phyloP scores from a whole-genome alignment of 2,329 filamentous ascomycete genomes.

The Claviceps sp. region DNA sequence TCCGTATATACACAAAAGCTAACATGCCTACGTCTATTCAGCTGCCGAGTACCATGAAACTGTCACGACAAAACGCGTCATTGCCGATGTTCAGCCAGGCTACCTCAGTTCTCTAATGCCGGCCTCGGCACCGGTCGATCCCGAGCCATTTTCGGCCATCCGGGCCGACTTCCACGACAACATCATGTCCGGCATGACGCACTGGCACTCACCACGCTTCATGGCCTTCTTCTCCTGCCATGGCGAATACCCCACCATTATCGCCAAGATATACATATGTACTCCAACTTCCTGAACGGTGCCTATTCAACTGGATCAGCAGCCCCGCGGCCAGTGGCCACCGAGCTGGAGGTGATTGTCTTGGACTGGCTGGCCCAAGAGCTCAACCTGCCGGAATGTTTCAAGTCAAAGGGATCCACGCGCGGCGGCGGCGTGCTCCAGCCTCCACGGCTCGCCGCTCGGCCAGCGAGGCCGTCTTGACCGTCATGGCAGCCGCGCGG shows the following conservation, averaged over 20 bases:
- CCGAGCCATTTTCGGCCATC: conserved; percentile 65
- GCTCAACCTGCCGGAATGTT: conserved; percentile 26
- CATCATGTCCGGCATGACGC: conserved; percentile 84
- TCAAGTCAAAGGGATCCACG: conserved; percentile 33
- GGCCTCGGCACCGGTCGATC: conserved; percentile 45
- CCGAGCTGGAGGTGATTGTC: conserved; percentile 84
- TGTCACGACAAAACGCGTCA: conserved; percentile 54
- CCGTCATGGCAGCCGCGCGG: conserved; percentile 73
- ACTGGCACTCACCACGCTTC: conserved; percentile 91
- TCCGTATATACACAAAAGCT: no score
- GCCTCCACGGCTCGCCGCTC: no score
- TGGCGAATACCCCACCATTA: conserved; percentile 71
- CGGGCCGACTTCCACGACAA: conserved; percentile 71
- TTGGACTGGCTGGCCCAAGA: conserved; percentile 82
- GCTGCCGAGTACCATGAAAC: conserved; percentile 76
- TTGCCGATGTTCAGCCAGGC: conserved; percentile 69
- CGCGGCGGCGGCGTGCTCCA: conserved; percentile 85
- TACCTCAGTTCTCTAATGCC: conserved; percentile 77
- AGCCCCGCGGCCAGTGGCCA: conserved; percentile 82
- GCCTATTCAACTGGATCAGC: conserved; percentile 98
- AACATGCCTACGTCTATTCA: conserved; percentile 18
- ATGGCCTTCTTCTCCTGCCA: conserved; percentile 87
- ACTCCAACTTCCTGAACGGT: conserved; percentile 74
- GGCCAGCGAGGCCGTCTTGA: conserved; percentile 77
- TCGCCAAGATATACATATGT: conserved; percentile 93